Evolutionary conservation across 2,329 filamentous ascomycete species (phyloP).

Genomic region (Aspergillus neoniger): DNA sequence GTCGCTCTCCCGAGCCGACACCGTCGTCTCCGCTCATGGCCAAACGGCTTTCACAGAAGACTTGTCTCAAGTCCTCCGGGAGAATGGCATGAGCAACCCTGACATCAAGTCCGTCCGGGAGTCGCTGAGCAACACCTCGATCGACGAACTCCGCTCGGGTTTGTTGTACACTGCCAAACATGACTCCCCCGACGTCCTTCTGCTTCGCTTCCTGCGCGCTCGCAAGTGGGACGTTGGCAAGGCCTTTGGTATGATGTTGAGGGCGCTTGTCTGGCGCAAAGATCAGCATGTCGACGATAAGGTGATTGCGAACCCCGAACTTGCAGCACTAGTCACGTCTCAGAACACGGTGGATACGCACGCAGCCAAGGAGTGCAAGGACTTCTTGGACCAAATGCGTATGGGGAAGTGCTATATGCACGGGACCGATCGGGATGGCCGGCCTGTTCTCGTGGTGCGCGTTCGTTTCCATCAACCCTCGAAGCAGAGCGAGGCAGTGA

Average conservation of each 20-base stretch:
- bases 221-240: conserved; percentile 92
- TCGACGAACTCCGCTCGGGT: conserved; percentile 73
- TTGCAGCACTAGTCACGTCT: conserved; percentile 61
- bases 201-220: conserved; percentile 78
- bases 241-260: conserved; percentile 86
- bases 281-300: conserved; percentile 82
- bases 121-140: conserved; percentile 70
- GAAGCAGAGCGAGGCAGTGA: conserved; percentile 78
- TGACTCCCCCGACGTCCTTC: conserved; percentile 82
- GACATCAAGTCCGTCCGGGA: conserved; percentile 79
- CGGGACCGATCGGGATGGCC: conserved; percentile 75
- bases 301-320: conserved; percentile 74
- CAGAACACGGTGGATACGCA: conserved; percentile 60
- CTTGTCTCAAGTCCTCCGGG: conserved; percentile 22
- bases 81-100: conserved; percentile 21
- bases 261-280: conserved; percentile 84
- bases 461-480: conserved; percentile 78
- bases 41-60: conserved; percentile 23
- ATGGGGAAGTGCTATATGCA: conserved; percentile 92
- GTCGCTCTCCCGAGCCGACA: conserved; percentile 36
- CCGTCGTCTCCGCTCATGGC: conserved; percentile 67
- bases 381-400: conserved; percentile 78
- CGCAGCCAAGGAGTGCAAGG: conserved; percentile 66
- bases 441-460: conserved; percentile 81
- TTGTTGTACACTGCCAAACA: conserved; percentile 92